Base-by-base conservation (phyloP, 202 grass and related monocot genomes). In the Setaria viridis region DNA sequence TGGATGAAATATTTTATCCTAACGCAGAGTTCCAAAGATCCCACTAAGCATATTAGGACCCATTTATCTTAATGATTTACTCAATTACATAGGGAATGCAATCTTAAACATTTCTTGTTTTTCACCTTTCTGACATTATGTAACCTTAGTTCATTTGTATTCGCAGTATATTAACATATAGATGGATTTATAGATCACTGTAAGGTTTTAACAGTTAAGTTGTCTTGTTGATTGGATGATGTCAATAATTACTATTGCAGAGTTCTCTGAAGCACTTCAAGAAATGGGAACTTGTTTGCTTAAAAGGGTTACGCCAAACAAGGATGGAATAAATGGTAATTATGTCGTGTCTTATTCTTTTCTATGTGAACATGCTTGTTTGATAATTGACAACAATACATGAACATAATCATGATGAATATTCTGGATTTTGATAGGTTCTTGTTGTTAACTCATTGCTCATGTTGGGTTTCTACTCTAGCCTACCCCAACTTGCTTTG, bases 211-310 rank as follows among this genome's bases (percentile, higher is more conserved):
- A 32, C 17, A 57, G 19, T 35, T 81, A 70, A 62, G 41, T 35
- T 43, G 48, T 77, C 2, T 82, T 46, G 10, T 10, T 70, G 17
- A 78, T 62, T 74, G 16, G 5, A 57, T 86, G 5, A 57, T 86
- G 30, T 59, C 37, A 74, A 37, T 85, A 58, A 79, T 45, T 76
- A 76, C 63, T 58, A 30, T 41, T 91, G 87, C 87, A 99, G 97
- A 99, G 68, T 99, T 99, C 86, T 99, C 94, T 39, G 97, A 99
- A 91, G 91, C 97, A 42, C 82, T 99, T 39, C 70, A 88, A 81
- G 97, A 99, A 90, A 94, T 99, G 90, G 97, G 97, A 53, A 85
- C 90, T 62, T 99, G 97, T 86, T 88, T 98, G 48, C 93, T 99
- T 70, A 93, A 96, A 85, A 94, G 94, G 90, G 91, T 94, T 55